Evolutionary conservation across 257 asterid genomes (phyloP).

Genomic region (Scutellaria minor): DNA sequence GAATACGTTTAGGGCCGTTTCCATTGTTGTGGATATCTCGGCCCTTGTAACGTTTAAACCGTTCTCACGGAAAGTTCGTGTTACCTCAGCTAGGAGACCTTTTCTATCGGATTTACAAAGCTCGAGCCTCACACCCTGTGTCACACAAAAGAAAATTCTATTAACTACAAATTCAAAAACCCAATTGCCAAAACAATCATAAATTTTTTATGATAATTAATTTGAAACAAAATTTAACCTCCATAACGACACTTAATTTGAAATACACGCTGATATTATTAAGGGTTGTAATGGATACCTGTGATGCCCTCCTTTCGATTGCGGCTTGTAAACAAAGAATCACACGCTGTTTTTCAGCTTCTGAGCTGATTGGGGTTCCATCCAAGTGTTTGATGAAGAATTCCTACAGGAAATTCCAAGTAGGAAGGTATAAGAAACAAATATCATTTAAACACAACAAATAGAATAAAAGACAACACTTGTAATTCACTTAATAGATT

Average conservation of each 20-base stretch:
- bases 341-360: constrained; percentile 86
- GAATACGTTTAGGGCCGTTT: constrained; percentile 61
- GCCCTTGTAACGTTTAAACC: constrained; percentile 85
- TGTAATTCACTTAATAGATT: too few relatives aligned
- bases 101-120: constrained; percentile 62
- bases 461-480: too few relatives aligned
- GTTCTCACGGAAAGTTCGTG: constrained; percentile 86
- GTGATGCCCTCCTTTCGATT: constrained; percentile 77
- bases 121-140: constrained; percentile 93
- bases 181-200: too few relatives aligned
- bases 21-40: constrained; percentile 72
- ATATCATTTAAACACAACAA: neutral
- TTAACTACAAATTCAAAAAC: too few relatives aligned
- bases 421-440: constrained; percentile 8
- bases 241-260: too few relatives aligned
- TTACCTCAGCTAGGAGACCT: constrained; percentile 86
- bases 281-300: constrained; percentile 41
- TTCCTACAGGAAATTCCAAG: constrained; percentile 56
- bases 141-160: neutral
- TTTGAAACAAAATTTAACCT: too few relatives aligned
- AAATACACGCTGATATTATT: too few relatives aligned
- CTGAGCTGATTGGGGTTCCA: constrained; percentile 80
- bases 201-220: too few relatives aligned
- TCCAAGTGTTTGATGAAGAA: constrained; percentile 82
- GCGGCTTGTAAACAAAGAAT: constrained; percentile 83